phyloP scores from a whole-genome alignment of 2,329 filamentous ascomycete genomes.

The Microcyclospora pomicola region DNA sequence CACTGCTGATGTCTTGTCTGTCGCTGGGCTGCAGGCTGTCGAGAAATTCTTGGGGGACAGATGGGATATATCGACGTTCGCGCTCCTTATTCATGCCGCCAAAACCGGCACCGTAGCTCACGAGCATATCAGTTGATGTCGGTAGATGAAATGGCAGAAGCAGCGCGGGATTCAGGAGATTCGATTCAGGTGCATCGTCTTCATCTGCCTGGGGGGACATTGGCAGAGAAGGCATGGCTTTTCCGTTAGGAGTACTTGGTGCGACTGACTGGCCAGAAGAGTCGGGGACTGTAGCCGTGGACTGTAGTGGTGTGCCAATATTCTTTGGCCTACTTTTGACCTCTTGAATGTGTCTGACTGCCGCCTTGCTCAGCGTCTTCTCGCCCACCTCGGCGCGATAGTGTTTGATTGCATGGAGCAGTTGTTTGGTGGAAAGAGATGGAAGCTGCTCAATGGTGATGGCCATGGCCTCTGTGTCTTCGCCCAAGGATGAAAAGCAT shows the following conservation, averaged over 20 bases:
- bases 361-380: conserved; percentile 76
- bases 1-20: conserved; percentile 17
- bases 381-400: conserved; percentile 93
- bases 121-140: conserved; percentile 92
- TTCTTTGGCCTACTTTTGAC: conserved; percentile 48
- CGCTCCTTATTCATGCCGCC: conserved; percentile 83
- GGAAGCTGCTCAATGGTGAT: conserved; percentile 83
- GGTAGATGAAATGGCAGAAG: conserved; percentile 94
- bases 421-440: conserved; percentile 68
- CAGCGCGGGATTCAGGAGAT: conserved; percentile 76
- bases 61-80: conserved; percentile 90
- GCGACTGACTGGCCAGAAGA: background rate
- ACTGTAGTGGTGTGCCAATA: conserved; percentile 3
- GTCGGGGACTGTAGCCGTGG: conserved; percentile 2
- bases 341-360: conserved; percentile 70
- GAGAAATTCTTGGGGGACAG: conserved; percentile 84
- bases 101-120: conserved; percentile 88
- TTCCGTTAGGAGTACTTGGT: conserved; percentile 6
- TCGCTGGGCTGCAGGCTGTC: conserved; percentile 60
- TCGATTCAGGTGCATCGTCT: conserved; percentile 55
- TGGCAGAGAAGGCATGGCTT: conserved; percentile 10
- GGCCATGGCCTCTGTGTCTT: conserved; percentile 78
- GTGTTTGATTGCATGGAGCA: conserved; percentile 82
- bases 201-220: conserved; percentile 34
- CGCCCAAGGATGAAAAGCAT: conserved; percentile 86